These are phyloP conservation scores for Pezizomycotina sp. DNA, from an alignment of 2,329 filamentous ascomycete genomes.

Conservation along the genomic window DNA sequence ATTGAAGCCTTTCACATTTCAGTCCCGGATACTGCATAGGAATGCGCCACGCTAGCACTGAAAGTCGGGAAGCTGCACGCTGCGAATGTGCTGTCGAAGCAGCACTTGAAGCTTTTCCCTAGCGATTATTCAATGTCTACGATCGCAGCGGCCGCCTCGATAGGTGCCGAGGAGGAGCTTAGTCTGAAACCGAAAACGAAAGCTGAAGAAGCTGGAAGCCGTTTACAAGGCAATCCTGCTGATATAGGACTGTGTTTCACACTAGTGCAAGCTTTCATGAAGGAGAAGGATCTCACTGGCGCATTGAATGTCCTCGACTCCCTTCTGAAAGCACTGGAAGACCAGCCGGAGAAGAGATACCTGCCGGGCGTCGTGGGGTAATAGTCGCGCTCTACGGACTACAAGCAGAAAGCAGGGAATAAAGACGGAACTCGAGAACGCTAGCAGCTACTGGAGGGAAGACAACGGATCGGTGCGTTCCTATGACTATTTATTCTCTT, in stretches of 20 bases:
- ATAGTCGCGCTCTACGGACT: constrained; percentile 61
- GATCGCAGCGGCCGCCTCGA: constrained; percentile 8
- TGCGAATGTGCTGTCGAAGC: constrained; percentile 24
- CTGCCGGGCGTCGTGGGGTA: constrained; percentile 67
- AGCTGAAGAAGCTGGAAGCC: constrained; percentile 2
- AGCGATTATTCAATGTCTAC: constrained; percentile 14
- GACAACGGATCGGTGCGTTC: constrained; percentile 26
- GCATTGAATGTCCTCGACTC: constrained; percentile 21
- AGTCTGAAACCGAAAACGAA: constrained; percentile 5
- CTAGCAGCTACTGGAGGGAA: constrained; percentile 64
- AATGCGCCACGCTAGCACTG: constrained; percentile 50
- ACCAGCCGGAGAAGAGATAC: constrained; percentile 18
- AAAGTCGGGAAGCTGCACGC: constrained; percentile 52
- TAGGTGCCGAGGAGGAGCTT: constrained; percentile 30
- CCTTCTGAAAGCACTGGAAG: constrained; percentile 29
- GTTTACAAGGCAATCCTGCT: constrained; percentile 4
- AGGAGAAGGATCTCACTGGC: constrained; percentile 21
- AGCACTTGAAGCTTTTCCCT: constrained; percentile 6
- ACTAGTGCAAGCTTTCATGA: constrained; percentile 22
- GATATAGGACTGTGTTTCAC: constrained; percentile 24
- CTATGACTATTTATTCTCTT: background rate
- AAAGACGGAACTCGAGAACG: constrained; percentile 57
- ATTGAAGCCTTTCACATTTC: constrained; percentile 56
- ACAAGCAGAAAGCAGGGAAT: constrained; percentile 55
- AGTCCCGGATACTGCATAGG: constrained; percentile 43